Percentiles rank a stretch among this genome's conserved stretches.
Conservation (phyloP, 2,329 filamentous ascomycete genomes). For the Arachnomyces sp. region DNA sequence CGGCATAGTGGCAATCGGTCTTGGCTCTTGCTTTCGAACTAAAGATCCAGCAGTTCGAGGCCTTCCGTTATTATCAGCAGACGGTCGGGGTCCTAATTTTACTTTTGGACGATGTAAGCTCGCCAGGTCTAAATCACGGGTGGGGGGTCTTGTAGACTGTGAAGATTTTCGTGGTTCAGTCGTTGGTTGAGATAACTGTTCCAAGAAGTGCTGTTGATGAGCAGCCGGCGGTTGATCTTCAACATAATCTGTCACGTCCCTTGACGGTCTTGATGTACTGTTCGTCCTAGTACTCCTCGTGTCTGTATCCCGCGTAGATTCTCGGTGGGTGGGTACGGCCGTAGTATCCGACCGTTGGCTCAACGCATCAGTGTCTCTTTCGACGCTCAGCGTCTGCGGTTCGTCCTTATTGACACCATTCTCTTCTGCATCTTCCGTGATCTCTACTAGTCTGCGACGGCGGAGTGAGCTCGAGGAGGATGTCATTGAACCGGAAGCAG, state of each 20-base stretch:
- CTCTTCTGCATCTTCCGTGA: conserved; percentile 87
- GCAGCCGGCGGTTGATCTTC: conserved; percentile 9
- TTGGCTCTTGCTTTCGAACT: conserved; percentile 42
- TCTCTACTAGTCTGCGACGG: conserved; percentile 74
- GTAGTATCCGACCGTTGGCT: conserved; percentile 14
- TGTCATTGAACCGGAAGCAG: conserved; percentile 75
- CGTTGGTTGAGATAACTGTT: conserved; percentile 29
- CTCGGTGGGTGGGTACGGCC: conserved; percentile 10
- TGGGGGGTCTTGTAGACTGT: conserved; percentile 37
- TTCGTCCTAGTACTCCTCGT: conserved; percentile 4
- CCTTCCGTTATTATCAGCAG: conserved; percentile 54
- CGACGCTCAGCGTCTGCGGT: conserved; percentile 18
- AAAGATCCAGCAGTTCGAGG: conserved; percentile 50
- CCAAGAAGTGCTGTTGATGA: conserved; percentile 20
- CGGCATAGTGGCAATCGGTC: conserved; percentile 72
- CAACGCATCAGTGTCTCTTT: conserved; percentile 14
- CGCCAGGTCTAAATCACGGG: conserved; percentile 37
- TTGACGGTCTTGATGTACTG: conserved; percentile 6
- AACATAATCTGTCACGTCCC: background rate
- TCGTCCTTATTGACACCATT: conserved; percentile 54
- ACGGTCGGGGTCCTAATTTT: conserved; percentile 80
- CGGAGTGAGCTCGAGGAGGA: conserved; percentile 77
- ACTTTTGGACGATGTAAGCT: conserved; percentile 54
- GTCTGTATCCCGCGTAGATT: conserved; percentile 1
- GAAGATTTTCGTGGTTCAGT: conserved; percentile 31